These are phyloP conservation scores for Kluyveromyces starmeri DNA, from an alignment of 805 yeast genomes.

Conservation along the genomic window DNA sequence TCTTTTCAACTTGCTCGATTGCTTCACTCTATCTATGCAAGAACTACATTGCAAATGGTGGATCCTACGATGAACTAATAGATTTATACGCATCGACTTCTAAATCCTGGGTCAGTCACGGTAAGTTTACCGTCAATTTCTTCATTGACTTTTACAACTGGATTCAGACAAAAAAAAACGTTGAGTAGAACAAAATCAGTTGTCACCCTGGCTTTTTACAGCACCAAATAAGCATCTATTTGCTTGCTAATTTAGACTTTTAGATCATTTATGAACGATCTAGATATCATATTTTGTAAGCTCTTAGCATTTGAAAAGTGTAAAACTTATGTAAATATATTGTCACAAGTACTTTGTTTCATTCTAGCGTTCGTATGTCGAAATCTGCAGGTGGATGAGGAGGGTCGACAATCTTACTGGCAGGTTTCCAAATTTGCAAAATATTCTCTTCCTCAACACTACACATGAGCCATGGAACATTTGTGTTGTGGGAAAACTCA, in stretches of 20 bases:
- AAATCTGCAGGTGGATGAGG: slow-evolving; percentile 6
- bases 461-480: slow-evolving; percentile 67
- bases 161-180: slow-evolving; percentile 30
- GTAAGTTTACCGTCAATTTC: slow-evolving; percentile 31
- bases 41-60: slow-evolving; percentile 32
- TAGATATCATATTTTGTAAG: too few relatives aligned
- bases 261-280: too few relatives aligned
- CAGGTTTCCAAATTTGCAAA: slow-evolving; percentile 38
- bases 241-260: too few relatives aligned
- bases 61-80: slow-evolving; percentile 29
- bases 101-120: slow-evolving; percentile 46
- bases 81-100: slow-evolving; percentile 49
- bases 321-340: too few relatives aligned
- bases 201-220: too few relatives aligned
- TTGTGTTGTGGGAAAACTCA: slow-evolving; percentile 61
- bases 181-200: too few relatives aligned
- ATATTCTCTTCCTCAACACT: slow-evolving; percentile 41
- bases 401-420: slow-evolving; percentile 27
- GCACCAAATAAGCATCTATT: too few relatives aligned
- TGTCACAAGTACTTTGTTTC: too few relatives aligned
- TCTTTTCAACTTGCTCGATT: slow-evolving; percentile 53
- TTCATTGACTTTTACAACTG: slow-evolving; percentile 78
- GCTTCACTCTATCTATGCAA: slow-evolving; percentile 48
- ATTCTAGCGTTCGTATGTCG: slow-evolving; percentile 13
- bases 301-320: too few relatives aligned